These are phyloP conservation scores for Calonectria henricotiae DNA, from an alignment of 2,329 filamentous ascomycete species.

Conservation along the genomic window DNA sequence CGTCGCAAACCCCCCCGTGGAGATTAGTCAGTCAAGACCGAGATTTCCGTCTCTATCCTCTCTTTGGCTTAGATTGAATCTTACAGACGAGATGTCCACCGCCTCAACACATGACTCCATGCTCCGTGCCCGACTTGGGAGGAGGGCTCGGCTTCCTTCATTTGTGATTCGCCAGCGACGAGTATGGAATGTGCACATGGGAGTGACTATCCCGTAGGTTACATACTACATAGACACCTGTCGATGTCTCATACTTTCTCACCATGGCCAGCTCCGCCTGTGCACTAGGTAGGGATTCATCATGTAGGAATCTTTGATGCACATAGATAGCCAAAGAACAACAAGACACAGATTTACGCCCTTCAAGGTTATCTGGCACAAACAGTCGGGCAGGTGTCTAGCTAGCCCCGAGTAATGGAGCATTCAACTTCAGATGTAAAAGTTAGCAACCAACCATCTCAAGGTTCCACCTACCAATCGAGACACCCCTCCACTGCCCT, in stretches of 20 bases:
- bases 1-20: background rate
- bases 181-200: conserved; percentile 35
- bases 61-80: conserved; percentile 29
- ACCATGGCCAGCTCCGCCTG: background rate
- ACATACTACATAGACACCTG: background rate
- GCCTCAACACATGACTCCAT: conserved; percentile 12
- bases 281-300: background rate
- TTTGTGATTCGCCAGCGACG: conserved; percentile 24
- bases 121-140: conserved; percentile 19
- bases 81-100: conserved; percentile 10
- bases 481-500: conserved; percentile 22
- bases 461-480: conserved; percentile 28
- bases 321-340: background rate
- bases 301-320: conserved; percentile 4
- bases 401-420: conserved; percentile 5
- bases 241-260: conserved; percentile 17
- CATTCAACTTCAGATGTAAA: conserved; percentile 9
- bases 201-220: background rate
- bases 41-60: conserved; percentile 21
- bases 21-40: conserved; percentile 4
- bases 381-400: background rate
- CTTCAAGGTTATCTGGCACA: conserved; percentile 2
- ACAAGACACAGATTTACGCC: background rate
- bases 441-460: conserved; percentile 4
- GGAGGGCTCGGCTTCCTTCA: conserved; percentile 9